phyloP scores from a whole-genome alignment of 805 yeast genomes.

The Candida bentonensis region DNA sequence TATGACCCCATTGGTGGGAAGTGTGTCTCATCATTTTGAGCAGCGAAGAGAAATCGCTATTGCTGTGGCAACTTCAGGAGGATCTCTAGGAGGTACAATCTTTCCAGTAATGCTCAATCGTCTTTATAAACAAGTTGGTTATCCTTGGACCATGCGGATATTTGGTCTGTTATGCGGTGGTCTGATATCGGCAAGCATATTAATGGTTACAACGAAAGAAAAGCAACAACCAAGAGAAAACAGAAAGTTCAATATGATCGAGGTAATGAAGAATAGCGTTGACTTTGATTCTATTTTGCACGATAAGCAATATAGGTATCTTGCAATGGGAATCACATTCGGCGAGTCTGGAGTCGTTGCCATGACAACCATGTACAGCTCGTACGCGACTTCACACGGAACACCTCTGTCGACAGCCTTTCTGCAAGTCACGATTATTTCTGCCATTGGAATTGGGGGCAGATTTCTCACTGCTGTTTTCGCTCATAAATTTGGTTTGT shows the following conservation, averaged over 20 bases:
- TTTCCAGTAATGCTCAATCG: constrained; percentile 41
- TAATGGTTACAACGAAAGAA: constrained; percentile 29
- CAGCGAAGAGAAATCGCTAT: constrained; percentile 44
- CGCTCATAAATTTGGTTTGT: constrained; percentile 36
- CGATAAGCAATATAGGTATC: constrained; percentile 30
- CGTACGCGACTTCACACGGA: constrained; percentile 28
- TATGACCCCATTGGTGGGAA: constrained; percentile 47
- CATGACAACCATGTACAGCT: constrained; percentile 36
- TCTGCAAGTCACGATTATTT: neutral
- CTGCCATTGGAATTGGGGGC: constrained; percentile 34
- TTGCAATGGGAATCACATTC: constrained; percentile 30
- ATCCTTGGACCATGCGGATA: constrained; percentile 45
- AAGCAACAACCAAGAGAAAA: constrained; percentile 16
- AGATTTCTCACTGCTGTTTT: constrained; percentile 30
- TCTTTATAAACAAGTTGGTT: constrained; percentile 38
- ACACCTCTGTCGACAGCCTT: neutral
- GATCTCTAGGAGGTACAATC: constrained; percentile 41
- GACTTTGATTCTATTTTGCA: constrained; percentile 25
- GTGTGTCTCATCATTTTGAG: constrained; percentile 53
- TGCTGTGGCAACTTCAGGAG: constrained; percentile 38
- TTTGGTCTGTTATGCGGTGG: constrained; percentile 32
- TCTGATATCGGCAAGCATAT: too few species aligned
- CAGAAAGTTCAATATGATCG: constrained; percentile 15
- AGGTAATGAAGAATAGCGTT: constrained; percentile 20
- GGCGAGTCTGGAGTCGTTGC: constrained; percentile 35